These are phyloP conservation scores for Cryptococcus sp. DNA, from an alignment of 1,284 basidiomycete species.

Conservation along the genomic window DNA sequence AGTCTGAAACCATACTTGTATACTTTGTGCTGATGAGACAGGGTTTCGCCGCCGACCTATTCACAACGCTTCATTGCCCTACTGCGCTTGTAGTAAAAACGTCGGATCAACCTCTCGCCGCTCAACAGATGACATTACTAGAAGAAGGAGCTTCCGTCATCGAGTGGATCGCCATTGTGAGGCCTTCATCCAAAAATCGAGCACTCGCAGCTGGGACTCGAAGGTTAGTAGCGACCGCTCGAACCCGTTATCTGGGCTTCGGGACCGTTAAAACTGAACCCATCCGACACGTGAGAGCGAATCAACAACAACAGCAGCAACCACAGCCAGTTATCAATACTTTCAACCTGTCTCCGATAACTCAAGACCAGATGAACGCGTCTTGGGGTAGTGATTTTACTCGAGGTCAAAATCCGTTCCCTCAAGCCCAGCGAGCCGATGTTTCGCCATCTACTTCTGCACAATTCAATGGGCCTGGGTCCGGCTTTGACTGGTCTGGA, in stretches of 20 bases:
- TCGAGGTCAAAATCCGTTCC: too few species aligned
- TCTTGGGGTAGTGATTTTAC: neutral
- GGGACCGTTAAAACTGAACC: neutral
- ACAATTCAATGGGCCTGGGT: too few species aligned
- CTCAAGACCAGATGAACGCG: too few species aligned
- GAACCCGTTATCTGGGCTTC: neutral
- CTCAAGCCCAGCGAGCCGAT: neutral
- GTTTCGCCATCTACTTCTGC: neutral
- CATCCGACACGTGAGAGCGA: neutral
- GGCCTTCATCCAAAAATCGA: conserved; percentile 12
- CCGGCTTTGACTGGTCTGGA: neutral
- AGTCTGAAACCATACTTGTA: neutral
- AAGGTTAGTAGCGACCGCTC: conserved; percentile 4
- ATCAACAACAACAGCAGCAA: neutral
- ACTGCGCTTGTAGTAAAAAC: conserved; percentile 16
- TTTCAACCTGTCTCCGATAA: neutral
- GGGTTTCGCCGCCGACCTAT: conserved; percentile 18
- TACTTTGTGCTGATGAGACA: neutral
- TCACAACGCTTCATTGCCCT: conserved; percentile 12
- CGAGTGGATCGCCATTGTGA: conserved; percentile 11
- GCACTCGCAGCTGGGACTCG: conserved; percentile 8
- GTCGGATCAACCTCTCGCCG: conserved; percentile 2
- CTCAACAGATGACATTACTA: conserved; percentile 5
- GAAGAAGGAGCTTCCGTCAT: conserved; percentile 12
- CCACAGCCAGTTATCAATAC: neutral